These are phyloP conservation scores for Malania oleifera DNA, from an alignment of 164 flowering plant species.

Conservation along the genomic window DNA sequence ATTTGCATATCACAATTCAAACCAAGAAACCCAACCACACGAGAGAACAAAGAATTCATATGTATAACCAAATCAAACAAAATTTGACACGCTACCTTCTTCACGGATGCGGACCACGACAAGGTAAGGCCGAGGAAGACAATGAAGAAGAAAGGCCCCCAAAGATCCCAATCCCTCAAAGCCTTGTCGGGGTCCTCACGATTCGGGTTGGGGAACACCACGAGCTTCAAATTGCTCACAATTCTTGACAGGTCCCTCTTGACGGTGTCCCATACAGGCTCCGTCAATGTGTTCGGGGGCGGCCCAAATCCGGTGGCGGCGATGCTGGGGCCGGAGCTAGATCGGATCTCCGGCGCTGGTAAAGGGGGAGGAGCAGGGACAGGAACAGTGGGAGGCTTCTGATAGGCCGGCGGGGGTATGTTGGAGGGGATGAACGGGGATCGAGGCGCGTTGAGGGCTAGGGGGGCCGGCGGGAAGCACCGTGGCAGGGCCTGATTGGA, in stretches of 20 bases:
- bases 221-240: slow-evolving; percentile 6
- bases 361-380: not conserved
- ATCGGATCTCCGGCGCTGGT: not conserved
- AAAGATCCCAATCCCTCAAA: slow-evolving; percentile 12
- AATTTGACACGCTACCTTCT: too few relatives aligned
- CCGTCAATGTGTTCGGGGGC: slow-evolving; percentile 3
- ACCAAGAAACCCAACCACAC: too few relatives aligned
- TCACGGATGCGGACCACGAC: slow-evolving; percentile 8
- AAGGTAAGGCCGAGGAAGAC: slow-evolving; percentile 6
- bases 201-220: slow-evolving; percentile 6
- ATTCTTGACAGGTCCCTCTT: slow-evolving; percentile 4
- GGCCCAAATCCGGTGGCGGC: slow-evolving; percentile 1
- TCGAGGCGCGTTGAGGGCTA: not conserved
- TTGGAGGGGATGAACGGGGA: slow-evolving; percentile 1
- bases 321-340: not conserved
- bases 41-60: too few relatives aligned
- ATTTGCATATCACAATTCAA: too few relatives aligned
- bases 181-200: slow-evolving; percentile 10
- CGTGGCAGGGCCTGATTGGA: not conserved
- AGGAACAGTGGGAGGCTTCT: not conserved
- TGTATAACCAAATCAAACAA: too few relatives aligned
- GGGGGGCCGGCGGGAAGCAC: slow-evolving; percentile 4
- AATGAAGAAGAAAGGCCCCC: slow-evolving; percentile 10
- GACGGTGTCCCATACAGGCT: slow-evolving; percentile 4
- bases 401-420: not conserved